Percentiles rank a stretch among this genome's conserved stretches.
Conservation (phyloP, 257 asterid species). For the Striga asiatica region DNA sequence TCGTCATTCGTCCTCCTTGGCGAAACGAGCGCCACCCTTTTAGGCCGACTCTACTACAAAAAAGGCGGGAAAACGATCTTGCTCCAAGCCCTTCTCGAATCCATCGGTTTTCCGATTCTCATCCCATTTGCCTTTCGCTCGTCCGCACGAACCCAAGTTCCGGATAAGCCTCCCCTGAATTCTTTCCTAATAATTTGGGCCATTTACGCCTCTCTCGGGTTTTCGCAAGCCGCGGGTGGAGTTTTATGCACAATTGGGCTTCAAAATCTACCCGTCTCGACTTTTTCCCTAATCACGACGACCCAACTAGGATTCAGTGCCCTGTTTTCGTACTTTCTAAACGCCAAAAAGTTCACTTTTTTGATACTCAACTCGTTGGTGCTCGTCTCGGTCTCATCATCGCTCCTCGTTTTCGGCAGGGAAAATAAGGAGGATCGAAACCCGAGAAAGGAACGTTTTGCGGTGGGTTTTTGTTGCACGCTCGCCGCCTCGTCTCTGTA, state of each 20-base stretch:
- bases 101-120: constrained; percentile 42
- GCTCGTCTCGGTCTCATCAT: constrained; percentile 35
- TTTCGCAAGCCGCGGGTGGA: constrained; percentile 19
- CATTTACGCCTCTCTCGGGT: constrained; percentile 28
- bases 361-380: constrained; percentile 35
- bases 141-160: too few relatives aligned
- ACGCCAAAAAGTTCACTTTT: constrained; percentile 34
- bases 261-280: constrained; percentile 39
- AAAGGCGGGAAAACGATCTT: constrained; percentile 46
- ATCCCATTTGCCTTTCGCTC: constrained; percentile 29
- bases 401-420: constrained; percentile 19
- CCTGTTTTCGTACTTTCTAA: constrained; percentile 36
- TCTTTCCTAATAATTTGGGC: background rate
- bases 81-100: constrained; percentile 37
- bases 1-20: constrained; percentile 29
- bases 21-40: constrained; percentile 32
- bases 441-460: background rate
- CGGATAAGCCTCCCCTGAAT: too few relatives aligned
- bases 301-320: constrained; percentile 52
- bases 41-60: constrained; percentile 37
- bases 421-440: too few relatives aligned
- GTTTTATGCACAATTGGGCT: constrained; percentile 40
- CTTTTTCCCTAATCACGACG: constrained; percentile 38
- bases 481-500: constrained; percentile 25
- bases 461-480: constrained; percentile 24